A percentile compares a stretch with the other conserved stretches of the same genome.
Conservation (phyloP, 495 filamentous ascomycete species). For the Amniculicola lignicola region DNA sequence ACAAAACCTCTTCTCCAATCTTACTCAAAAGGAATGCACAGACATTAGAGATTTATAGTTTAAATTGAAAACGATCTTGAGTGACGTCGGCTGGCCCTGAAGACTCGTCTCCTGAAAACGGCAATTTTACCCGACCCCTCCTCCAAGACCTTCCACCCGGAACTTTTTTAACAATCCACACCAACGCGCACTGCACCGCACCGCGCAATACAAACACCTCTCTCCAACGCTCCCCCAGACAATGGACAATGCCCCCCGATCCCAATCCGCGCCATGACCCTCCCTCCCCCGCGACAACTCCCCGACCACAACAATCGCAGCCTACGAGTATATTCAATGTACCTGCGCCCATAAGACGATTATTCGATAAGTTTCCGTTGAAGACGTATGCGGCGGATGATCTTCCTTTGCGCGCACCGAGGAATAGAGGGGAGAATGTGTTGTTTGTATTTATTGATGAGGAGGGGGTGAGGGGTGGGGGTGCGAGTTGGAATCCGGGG, state of each 20-base stretch:
- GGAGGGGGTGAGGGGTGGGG: conserved; percentile 57
- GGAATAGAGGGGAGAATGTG: conserved; percentile 49
- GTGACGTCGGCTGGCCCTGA: no score
- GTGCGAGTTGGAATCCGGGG: conserved; percentile 83
- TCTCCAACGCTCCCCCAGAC: no score
- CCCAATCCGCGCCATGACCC: neutral
- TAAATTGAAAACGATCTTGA: no score
- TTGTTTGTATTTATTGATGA: conserved; percentile 77
- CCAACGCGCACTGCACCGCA: no score
- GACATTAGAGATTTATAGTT: no score
- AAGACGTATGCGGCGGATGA: conserved; percentile 71
- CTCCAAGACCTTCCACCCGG: no score
- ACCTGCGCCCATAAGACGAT: conserved; percentile 68
- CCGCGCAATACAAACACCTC: no score
- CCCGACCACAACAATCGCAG: conserved; percentile 2
- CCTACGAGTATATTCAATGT: conserved; percentile 58
- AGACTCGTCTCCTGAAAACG: no score
- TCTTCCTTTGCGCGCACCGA: conserved; percentile 64
- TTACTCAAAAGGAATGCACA: no score
- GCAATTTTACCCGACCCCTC: conserved; percentile 20
- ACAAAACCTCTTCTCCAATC: no score
- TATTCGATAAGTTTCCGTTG: conserved; percentile 84
- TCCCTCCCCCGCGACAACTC: neutral
- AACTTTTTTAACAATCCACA: neutral
- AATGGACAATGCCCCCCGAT: conserved; percentile 27